Percentiles rank a stretch among this genome's conserved stretches.
Evolutionary conservation across 768 basidiomycete genomes (phyloP).

Genomic region (Fomitopsis serialis): DNA sequence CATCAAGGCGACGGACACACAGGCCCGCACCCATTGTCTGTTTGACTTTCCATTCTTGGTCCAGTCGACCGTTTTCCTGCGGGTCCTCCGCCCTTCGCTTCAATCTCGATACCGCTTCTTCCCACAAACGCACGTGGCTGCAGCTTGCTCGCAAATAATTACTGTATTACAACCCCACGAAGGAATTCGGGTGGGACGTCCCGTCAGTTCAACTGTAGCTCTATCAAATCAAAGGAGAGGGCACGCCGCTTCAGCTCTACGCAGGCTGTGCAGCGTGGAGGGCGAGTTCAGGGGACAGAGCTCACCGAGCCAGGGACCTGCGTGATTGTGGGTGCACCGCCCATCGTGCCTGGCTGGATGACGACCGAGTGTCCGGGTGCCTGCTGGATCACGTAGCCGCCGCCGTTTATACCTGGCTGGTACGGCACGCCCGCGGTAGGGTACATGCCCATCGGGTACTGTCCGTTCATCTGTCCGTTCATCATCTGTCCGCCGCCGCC

Average conservation of each 20-base stretch:
- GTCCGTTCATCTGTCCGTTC: not conserved
- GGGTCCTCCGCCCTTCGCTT: not conserved
- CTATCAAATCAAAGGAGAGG: not conserved
- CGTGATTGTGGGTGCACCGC: conserved; percentile 54
- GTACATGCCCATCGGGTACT: conserved; percentile 12
- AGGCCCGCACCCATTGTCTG: not conserved
- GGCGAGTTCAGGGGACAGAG: conserved; percentile 4
- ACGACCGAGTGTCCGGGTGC: conserved; percentile 58
- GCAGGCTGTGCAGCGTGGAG: not conserved
- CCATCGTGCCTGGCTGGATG: conserved; percentile 62
- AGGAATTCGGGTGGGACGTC: not conserved
- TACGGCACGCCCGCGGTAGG: conserved; percentile 14
- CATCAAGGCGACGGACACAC: no score
- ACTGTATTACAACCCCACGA: not conserved
- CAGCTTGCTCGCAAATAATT: not conserved
- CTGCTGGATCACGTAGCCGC: conserved; percentile 41
- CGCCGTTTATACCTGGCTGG: conserved; percentile 24
- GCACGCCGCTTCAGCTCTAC: not conserved
- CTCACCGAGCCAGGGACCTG: conserved; percentile 43
- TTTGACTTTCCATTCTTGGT: not conserved
- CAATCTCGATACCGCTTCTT: not conserved
- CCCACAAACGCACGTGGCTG: not conserved
- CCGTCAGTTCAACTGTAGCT: not conserved
- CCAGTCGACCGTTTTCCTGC: not conserved
- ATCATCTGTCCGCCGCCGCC: conserved; percentile 11